Conservation (phyloP, 768 basidiomycete genomes). For the Candolleomyces efflorescens region DNA sequence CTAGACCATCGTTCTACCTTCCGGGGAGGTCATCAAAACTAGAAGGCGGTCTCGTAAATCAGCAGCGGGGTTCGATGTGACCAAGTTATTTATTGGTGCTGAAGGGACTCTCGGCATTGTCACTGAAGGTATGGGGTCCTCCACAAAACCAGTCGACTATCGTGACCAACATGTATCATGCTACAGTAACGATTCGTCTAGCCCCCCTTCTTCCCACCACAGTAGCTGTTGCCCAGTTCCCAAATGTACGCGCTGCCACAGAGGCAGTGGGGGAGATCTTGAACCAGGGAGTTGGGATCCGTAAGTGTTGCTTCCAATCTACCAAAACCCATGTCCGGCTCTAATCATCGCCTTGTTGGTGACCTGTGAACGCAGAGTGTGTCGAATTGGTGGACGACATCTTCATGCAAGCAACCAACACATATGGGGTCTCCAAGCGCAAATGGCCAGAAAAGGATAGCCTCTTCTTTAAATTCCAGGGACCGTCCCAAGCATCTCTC, state of each 20-base stretch:
- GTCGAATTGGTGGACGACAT: slow-evolving; percentile 76
- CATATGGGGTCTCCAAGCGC: slow-evolving; percentile 46
- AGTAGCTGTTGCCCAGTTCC: slow-evolving; percentile 81
- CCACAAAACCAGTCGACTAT: not conserved
- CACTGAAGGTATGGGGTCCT: slow-evolving; percentile 58
- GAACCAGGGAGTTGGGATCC: slow-evolving; percentile 70
- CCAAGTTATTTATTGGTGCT: slow-evolving; percentile 85
- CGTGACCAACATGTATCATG: not conserved
- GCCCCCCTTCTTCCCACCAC: slow-evolving; percentile 79
- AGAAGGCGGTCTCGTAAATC: slow-evolving; percentile 75
- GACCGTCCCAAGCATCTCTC: slow-evolving; percentile 55
- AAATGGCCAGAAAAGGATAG: slow-evolving; percentile 63
- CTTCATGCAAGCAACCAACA: slow-evolving; percentile 62
- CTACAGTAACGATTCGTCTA: slow-evolving; percentile 70
- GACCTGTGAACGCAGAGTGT: slow-evolving; percentile 49
- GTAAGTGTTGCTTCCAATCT: slow-evolving; percentile 36
- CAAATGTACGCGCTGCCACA: slow-evolving; percentile 67
- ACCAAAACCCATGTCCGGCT: not conserved
- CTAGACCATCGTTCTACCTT: slow-evolving; percentile 85
- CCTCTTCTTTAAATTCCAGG: slow-evolving; percentile 88
- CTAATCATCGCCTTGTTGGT: too few relatives aligned
- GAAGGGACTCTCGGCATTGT: slow-evolving; percentile 81
- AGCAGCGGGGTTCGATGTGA: slow-evolving; percentile 82
- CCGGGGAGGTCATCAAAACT: slow-evolving; percentile 89
- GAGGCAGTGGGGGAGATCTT: slow-evolving; percentile 71